A percentile compares a stretch with the other conserved stretches of the same genome.
These are phyloP conservation scores for Cyanidiococcus yangmingshanensis DNA, from an alignment of 23 red algal species.

Conservation along the genomic window DNA sequence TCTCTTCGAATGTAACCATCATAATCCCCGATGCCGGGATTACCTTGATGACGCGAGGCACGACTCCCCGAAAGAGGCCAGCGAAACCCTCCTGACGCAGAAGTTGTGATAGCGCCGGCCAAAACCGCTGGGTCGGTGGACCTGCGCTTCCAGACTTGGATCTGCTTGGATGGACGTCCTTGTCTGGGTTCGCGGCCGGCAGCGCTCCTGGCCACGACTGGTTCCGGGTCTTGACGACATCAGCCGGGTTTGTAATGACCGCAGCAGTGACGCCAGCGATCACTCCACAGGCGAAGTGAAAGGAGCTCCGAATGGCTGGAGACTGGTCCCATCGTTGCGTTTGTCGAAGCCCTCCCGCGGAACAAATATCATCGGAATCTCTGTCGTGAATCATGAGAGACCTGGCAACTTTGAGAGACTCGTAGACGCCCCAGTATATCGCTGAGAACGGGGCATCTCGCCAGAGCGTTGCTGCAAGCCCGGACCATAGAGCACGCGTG, in stretches of 20 bases:
- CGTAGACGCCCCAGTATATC: conserved; percentile 95
- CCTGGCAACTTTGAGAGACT: conserved; percentile 57
- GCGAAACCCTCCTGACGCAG: conserved; percentile 39
- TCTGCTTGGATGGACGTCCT: background rate
- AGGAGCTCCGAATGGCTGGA: background rate
- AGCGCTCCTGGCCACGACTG: conserved; percentile 32
- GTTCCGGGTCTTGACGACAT: conserved; percentile 82
- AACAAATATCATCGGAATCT: background rate
- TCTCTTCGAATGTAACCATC: conserved; percentile 86
- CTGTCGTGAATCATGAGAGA: background rate
- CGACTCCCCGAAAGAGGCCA: conserved; percentile 60
- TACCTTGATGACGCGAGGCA: conserved; percentile 76
- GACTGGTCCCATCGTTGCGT: background rate
- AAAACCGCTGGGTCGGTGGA: background rate
- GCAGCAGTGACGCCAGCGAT: conserved; percentile 77
- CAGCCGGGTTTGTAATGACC: conserved; percentile 65
- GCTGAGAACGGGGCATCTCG: conserved; percentile 96
- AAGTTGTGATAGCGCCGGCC: conserved; percentile 35
- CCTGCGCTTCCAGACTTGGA: background rate
- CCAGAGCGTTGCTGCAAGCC: conserved; percentile 55
- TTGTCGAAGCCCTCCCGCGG: background rate
- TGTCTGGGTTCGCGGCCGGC: background rate
- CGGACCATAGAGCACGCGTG: conserved; percentile 46
- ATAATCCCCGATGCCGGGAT: conserved; percentile 90
- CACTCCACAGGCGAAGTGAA: conserved; percentile 45